Base-by-base conservation (phyloP, 2,329 filamentous ascomycete species). In the Colletotrichum lindemuthianum region DNA sequence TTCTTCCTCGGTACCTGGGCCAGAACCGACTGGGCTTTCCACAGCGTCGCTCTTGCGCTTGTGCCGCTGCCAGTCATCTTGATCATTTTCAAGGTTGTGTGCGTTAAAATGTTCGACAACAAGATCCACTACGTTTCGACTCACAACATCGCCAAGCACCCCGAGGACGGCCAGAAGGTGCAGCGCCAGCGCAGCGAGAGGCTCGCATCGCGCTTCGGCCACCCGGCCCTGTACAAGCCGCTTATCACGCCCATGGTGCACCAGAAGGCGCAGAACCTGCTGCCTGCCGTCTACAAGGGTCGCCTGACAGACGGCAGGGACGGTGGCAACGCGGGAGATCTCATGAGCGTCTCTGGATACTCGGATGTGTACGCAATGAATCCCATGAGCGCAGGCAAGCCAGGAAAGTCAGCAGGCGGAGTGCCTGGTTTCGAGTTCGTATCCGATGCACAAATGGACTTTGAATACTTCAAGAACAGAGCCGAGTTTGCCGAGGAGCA, bases 201-300 rank as follows among this genome's bases (percentile, higher is more conserved):
- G 71, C 86, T 93, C 59, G 90, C 86, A 65, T 88, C 88, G 32
- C 86, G 92, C 33, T 99, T 97, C 74, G 94, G 93, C 2, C 93
- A 99, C 74, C 96, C 95, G 1, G 93, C 92, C 5, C 84, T 98
- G 13, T 97, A 96, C 81, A 92, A 91, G 76, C 90, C 92, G 4
- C 84, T 98, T 16, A 94, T 95, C 70, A 97, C 93, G 0, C 95
- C 95, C 3, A 97, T 98, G 94, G 95, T 98, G 4, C 91, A 96
- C 71, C 91, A 92, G 58, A 97, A 92, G 77, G 92, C 93, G 2
- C 92, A 96, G 72, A 93, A 96, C 64, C 85, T 96, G 44, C 84
- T 99, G 9, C 90, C 90, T n/a, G 88, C 91, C 47, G 85, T 99
- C 53, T 97, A 97, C 75, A 89, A 89, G 32, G 95, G 94, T 10